phyloP scores from a whole-genome alignment of 1,284 basidiomycete genomes.

The Austroboletus novae-zelandiae region DNA sequence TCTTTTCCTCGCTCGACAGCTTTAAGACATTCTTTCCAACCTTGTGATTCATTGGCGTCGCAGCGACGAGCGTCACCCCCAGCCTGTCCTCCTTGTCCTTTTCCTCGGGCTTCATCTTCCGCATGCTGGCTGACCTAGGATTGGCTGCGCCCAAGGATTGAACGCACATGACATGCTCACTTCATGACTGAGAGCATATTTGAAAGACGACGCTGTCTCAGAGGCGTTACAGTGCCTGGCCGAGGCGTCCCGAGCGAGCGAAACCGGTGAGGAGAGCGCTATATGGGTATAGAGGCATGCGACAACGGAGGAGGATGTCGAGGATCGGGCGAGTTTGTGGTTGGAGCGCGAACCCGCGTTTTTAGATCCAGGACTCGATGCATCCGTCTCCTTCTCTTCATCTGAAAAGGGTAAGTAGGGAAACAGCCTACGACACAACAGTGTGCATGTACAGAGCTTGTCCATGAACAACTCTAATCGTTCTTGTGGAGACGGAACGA shows the following conservation, averaged over 20 bases:
- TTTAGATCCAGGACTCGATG: constrained; percentile 18
- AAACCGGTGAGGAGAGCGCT: constrained; percentile 48
- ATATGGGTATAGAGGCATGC: constrained; percentile 5
- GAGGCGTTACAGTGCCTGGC: constrained; percentile 39
- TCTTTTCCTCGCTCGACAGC: constrained; percentile 3
- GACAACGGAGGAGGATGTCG: constrained; percentile 12
- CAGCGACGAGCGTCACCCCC: no score
- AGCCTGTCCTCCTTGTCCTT: no score
- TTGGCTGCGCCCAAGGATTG: no score
- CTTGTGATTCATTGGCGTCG: constrained; percentile 53
- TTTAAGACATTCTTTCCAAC: background rate
- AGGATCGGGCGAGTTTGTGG: constrained; percentile 17
- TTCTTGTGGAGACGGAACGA: constrained; percentile 41
- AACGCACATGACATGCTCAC: constrained; percentile 72
- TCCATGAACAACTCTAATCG: constrained; percentile 72
- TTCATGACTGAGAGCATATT: constrained; percentile 56
- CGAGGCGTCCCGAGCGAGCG: constrained; percentile 52
- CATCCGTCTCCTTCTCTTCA: constrained; percentile 26
- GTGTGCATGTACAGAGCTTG: no score
- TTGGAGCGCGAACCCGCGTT: no score
- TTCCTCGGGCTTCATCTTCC: no score
- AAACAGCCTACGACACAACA: constrained; percentile 65
- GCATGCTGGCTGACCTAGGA: no score
- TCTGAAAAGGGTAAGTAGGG: constrained; percentile 59
- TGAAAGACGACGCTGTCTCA: constrained; percentile 39